Base-by-base conservation (phyloP, 2,329 filamentous ascomycete genomes). In the Colletotrichum caudatum region DNA sequence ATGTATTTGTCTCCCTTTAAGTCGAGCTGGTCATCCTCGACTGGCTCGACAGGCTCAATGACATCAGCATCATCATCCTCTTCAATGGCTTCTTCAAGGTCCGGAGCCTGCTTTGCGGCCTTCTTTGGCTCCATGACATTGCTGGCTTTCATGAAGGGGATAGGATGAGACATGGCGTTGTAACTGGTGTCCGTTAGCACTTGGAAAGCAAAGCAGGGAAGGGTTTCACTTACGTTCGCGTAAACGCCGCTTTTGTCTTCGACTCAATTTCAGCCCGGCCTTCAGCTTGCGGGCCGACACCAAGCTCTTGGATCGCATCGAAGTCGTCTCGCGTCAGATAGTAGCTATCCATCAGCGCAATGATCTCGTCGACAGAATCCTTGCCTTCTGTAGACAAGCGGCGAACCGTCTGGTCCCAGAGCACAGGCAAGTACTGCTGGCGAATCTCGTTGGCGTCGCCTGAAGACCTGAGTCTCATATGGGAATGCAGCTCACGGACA, bases 271-370 rank as follows among this genome's bases (percentile, higher is more conserved):
- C 92, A 75, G 97, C 87, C 1, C 84, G 84, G 23, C 91, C 91
- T 81, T 95, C 90, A 73, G 91, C 88, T 87, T 97, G 95, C 1
- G 91, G 89, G 5, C 95, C 96, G 18, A 99, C 89, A 8, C 95
- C 95, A 33, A 99, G 88, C 82, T 99, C 96, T 80, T 94, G 87
- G 76, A 99, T 94, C 12, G 91, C 92, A 78, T 99, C 96, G 81
- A 95, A 97, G 79, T 99, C 96, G 33, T 99, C 96, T 73, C 93
- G 92, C 0, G 96, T 98, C 69, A 99, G 85, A 81, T 92, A 99
- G 82, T 99, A 99, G 79, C 92, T 94, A 79, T 99, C 96, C 96
- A 99, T 98, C 65, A 98, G 86, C 65, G 96, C 90, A 77, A 99
- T 99, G 65, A 98, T 92, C 2, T 93, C 91, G 1, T 89, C 87